Conservation (phyloP, 2,329 filamentous ascomycete genomes). For the Furcasterigmium sp. region DNA sequence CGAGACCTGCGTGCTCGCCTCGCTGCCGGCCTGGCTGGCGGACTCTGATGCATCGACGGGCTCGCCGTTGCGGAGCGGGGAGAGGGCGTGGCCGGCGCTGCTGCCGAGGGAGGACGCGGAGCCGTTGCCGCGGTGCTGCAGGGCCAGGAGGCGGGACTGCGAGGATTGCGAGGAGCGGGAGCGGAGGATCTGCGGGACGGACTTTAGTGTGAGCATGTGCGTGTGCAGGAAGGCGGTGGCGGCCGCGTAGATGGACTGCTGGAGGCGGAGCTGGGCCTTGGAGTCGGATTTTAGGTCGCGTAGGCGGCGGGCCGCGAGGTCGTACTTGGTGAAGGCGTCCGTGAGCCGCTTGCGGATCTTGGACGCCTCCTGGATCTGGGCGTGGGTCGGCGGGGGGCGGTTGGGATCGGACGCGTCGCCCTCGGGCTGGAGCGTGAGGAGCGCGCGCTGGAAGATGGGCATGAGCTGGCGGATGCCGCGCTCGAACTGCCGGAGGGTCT, state of each 20-base stretch:
- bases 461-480: slow-evolving; percentile 76
- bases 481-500: slow-evolving; percentile 81
- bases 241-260: slow-evolving; percentile 77
- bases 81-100: slow-evolving; percentile 13
- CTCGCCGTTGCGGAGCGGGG: slow-evolving; percentile 43
- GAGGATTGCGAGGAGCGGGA: slow-evolving; percentile 28
- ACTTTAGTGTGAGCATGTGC: slow-evolving; percentile 85
- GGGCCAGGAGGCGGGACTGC: slow-evolving; percentile 22
- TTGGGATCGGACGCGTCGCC: slow-evolving; percentile 22
- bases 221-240: slow-evolving; percentile 80
- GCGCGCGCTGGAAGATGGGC: slow-evolving; percentile 76
- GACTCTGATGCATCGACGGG: slow-evolving; percentile 37
- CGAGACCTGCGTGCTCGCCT: slow-evolving; percentile 48
- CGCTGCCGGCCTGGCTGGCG: slow-evolving; percentile 40
- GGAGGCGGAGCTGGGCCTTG: slow-evolving; percentile 66
- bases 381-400: slow-evolving; percentile 43
- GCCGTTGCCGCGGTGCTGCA: slow-evolving; percentile 25
- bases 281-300: slow-evolving; percentile 72
- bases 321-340: slow-evolving; percentile 85
- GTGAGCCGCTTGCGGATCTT: slow-evolving; percentile 87
- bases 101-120: slow-evolving; percentile 26
- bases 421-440: slow-evolving; percentile 62
- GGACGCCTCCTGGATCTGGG: slow-evolving; percentile 77
- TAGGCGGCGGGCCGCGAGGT: slow-evolving; percentile 73
- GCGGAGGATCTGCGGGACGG: slow-evolving; percentile 60